Evolutionary conservation across 148 eudicot species (phyloP), one percentile per base, ranked within the genome.

Genomic region (Heliamphora exappendiculata): DNA sequence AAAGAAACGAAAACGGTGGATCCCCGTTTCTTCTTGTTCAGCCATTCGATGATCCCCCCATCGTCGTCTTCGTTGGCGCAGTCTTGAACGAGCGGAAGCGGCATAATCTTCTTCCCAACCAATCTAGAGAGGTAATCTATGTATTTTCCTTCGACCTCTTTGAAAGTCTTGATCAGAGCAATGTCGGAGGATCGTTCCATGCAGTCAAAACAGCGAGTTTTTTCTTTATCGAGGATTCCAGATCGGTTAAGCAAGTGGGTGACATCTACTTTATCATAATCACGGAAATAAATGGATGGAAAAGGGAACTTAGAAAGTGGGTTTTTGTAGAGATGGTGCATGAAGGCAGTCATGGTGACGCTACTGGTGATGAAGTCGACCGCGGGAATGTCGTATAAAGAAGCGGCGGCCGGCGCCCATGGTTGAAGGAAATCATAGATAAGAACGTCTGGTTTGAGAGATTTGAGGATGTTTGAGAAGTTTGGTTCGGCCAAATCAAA

Each of bases 31-130:
- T 67, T 42, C 53, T 67, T 67, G 72, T 42, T 49, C 28, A 76
- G 66, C 79, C 79, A 76, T 19, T 67, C 63, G 1, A 55, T 76
- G 22, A 54, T 6, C 20, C 45, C 67, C 0, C 4, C 28, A 29
- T 57, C 44, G 0, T 36, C 67, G 1, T 42, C 37, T 9, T 65
- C 29, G 11, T 37, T 4, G 26, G 12, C 42, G 4, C 42, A 71
- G 19, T 31, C 67, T 77, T 77, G 73, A 67, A 77, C 74, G 13
- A 69, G 79, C 7, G 79, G 67, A 4, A 77, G 67, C 11, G 74
- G 73, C 26, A 77, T 42, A 22, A 77, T 22, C 57, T 69, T 77
- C 73, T 77, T 77, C 55, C 74, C 74, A 16, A 44, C 5, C 65
- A 67, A 19, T 19, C 36, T 26, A 50, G 74, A 49, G 13, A 71